Base-by-base conservation (phyloP, 768 basidiomycete genomes). In the Leccinellum rugosiceps region DNA sequence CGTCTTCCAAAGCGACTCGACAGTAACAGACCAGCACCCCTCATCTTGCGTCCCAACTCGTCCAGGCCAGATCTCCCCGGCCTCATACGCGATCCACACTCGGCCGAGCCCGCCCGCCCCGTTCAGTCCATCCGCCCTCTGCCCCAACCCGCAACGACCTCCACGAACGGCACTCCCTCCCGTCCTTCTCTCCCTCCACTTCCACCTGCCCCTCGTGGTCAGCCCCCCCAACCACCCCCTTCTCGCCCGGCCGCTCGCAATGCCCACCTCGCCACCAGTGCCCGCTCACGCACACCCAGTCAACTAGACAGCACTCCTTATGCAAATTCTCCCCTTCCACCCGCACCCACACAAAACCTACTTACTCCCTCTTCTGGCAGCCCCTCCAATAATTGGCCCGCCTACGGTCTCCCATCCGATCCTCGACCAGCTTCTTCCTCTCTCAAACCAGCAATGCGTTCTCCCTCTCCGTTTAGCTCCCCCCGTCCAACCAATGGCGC, bases 21-120 rank as follows among this genome's bases (percentile, higher is more conserved):
- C 62, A 81, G 76, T 52, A 80, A 78, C 41, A 76, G 93, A 58
- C 94, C 93, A 4, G 88, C 93, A 0, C 93, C 94, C 0, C 76
- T 96, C n/a, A 84, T 88, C 62, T 78, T 96, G 10, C 78, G 82
- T 17, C 78, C 78, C 1, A 79, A 78, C 57, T 68, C 78, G 11
- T 76, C 76, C 4, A 76, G 85, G 41, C 74, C 77, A 15, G 86
- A 88, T 66, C 82, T 94, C 1, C 92, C 92, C 6, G 84, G 83
- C 19, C 76, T 93, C 56, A 80, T 89, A 43, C 82, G 86, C 50
- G 86, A 90, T 60, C 78, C 78, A 26, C 63, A 75, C 59, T 73
- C 73, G 15, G 79, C 82, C 17, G 88, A 90, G 60, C 82, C 86
- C 0, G 63, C 75, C 8, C 74, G 79, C 1, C 19, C 30, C n/a